Base-by-base conservation (phyloP, 139 green algal species). In the Ostreobium quekettii region DNA sequence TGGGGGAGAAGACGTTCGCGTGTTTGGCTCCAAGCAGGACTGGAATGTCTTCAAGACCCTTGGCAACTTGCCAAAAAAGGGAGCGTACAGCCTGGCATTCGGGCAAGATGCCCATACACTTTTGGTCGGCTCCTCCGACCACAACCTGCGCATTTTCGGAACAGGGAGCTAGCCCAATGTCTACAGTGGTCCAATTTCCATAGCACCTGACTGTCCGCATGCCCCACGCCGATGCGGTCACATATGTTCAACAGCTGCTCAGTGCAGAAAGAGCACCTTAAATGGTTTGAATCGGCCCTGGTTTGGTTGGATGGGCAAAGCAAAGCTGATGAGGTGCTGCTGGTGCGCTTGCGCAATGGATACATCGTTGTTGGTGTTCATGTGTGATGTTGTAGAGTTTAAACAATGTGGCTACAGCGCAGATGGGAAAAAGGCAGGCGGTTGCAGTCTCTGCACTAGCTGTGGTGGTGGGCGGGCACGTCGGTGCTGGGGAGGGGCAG, bases 71-170 rank as follows among this genome's bases (percentile, higher is more conserved):
- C 78, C 86, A 26, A 90, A 91, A 76, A 91, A 92, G 76, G 79
- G 78, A 33, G 80, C 88, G 46, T 53, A 74, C 29, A 69, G 75
- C 11, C 58, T 95, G 42, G 63, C 61, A 1, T 96, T 86, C 71
- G 83, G 82, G 15, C 29, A 71, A 3, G 74, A 89, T 47, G 87
- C 89, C 0, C 74, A 71, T 32, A 75, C 29, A n/a, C 69, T 97
- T 35, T 76, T 87, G 38, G 86, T 96, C 15, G 90, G 89, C 24
- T 74, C 80, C 0, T 60, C 67, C 0, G 91, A 96, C 75, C 91
- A 96, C 82, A 96, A 96, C 76, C 75, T 97, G 70, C 73, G 91
- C 24, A 63, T 95, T 2, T 91, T 86, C 48, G 56, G 56, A 66
- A 11, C n/a, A 53, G 15, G 19, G 15, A 26, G 15, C 15, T 26